These are phyloP conservation scores for Kwoniella europaea DNA, from an alignment of 768 basidiomycete genomes.

Conservation along the genomic window DNA sequence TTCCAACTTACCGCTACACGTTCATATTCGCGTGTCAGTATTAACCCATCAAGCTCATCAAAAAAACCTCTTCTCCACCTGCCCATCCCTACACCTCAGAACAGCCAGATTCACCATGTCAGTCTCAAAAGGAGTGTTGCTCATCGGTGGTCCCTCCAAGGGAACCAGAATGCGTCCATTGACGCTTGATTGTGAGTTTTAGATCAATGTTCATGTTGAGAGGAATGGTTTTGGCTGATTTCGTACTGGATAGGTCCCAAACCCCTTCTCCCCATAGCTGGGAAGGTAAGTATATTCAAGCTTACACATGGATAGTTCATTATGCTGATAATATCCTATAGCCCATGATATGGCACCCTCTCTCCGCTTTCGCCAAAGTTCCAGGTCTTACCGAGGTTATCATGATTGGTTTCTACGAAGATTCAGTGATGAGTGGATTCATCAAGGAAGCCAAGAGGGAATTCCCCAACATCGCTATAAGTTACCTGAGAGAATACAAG, in stretches of 20 bases:
- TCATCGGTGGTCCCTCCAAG: constrained; percentile 59
- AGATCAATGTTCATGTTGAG: neutral
- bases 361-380: constrained; percentile 59
- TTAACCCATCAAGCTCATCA: neutral
- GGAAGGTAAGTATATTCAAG: constrained; percentile 50
- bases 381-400: constrained; percentile 58
- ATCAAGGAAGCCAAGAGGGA: constrained; percentile 60
- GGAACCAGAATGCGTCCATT: constrained; percentile 57
- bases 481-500: constrained; percentile 61
- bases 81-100: neutral
- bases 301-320: neutral
- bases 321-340: constrained; percentile 10
- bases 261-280: constrained; percentile 60
- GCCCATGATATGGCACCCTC: constrained; percentile 61
- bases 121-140: constrained; percentile 58
- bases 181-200: constrained; percentile 52
- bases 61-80: neutral
- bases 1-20: neutral
- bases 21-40: constrained; percentile 14
- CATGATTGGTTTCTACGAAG: constrained; percentile 61
- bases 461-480: constrained; percentile 60
- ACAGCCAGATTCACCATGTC: constrained; percentile 30
- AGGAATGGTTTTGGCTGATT: constrained; percentile 2
- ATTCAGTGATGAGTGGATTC: constrained; percentile 59
- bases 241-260: constrained; percentile 54